These are phyloP conservation scores for Claviceps quebecensis DNA, from an alignment of 2,329 filamentous ascomycete genomes.

Conservation along the genomic window DNA sequence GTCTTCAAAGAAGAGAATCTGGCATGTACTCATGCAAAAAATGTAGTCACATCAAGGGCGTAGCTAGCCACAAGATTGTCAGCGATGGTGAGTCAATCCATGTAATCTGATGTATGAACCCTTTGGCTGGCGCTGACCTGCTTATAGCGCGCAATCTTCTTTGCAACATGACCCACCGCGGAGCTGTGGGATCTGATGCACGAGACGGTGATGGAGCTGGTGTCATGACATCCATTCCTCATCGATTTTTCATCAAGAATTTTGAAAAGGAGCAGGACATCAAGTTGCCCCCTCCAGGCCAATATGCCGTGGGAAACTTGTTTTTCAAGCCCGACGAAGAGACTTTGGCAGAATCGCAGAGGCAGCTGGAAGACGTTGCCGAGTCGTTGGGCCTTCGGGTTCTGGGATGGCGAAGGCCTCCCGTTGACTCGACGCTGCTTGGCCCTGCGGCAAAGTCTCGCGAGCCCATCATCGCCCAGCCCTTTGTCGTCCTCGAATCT, in stretches of 20 bases:
- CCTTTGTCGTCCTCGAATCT: constrained; percentile 78
- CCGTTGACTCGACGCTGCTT: constrained; percentile 82
- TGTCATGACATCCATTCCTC: constrained; percentile 98
- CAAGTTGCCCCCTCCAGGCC: constrained; percentile 72
- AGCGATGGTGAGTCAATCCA: constrained; percentile 65
- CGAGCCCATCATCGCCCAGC: constrained; percentile 90
- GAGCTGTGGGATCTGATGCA: constrained; percentile 93
- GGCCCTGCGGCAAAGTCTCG: constrained; percentile 85
- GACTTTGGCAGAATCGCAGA: constrained; percentile 77
- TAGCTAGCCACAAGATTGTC: constrained; percentile 93
- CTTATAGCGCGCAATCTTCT: constrained; percentile 49
- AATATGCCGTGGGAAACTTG: constrained; percentile 94
- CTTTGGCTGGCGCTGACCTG: not conserved
- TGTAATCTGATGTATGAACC: not conserved
- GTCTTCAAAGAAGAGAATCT: not conserved
- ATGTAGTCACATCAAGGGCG: constrained; percentile 89
- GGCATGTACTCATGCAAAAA: not conserved
- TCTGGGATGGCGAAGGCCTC: constrained; percentile 91
- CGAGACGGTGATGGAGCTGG: constrained; percentile 96
- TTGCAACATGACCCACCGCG: constrained; percentile 99
- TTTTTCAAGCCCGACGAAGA: constrained; percentile 97
- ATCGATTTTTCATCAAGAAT: constrained; percentile 98
- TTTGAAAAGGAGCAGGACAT: constrained; percentile 84
- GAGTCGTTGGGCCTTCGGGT: constrained; percentile 77
- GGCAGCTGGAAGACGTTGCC: constrained; percentile 87